Evolutionary conservation across 225 moss, liverwort and hornwort genomes (phyloP).

Genomic region (Antitrichia curtipendula): DNA sequence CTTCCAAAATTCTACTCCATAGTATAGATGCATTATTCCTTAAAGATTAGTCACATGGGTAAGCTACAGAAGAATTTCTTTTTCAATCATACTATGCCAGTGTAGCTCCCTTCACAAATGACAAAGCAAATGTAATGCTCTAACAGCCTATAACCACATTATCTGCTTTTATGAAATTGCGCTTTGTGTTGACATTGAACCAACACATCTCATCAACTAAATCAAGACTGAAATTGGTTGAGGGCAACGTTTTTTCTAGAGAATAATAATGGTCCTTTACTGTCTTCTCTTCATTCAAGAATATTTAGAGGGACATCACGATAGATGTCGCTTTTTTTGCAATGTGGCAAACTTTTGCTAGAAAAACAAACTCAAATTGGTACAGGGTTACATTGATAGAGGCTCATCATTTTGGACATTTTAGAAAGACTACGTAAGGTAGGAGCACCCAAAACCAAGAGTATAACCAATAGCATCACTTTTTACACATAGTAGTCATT

Average conservation of each 20-base stretch:
- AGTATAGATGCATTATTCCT: too few species aligned
- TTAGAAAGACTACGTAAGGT: background rate
- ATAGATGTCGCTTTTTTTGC: background rate
- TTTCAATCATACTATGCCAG: too few species aligned
- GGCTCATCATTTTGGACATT: background rate
- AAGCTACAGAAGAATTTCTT: too few species aligned
- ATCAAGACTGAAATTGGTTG: background rate
- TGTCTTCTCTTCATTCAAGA: background rate
- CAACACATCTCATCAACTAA: background rate
- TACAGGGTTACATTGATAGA: background rate
- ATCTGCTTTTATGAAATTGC: accelerated
- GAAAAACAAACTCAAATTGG: background rate
- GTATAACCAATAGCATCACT: too few species aligned
- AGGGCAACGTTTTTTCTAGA: background rate
- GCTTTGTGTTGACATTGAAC: accelerated
- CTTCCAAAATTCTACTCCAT: too few species aligned
- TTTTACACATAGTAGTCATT: too few species aligned
- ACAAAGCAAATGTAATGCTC: background rate
- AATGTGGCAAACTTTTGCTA: too few species aligned
- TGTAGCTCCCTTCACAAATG: accelerated
- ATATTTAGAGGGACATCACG: background rate
- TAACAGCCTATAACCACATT: background rate
- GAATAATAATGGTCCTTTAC: accelerated
- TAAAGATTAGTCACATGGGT: background rate
- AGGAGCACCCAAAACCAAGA: too few species aligned